Evolutionary conservation across 106 monocot genomes (phyloP).

Genomic region (Acorus calamus): DNA sequence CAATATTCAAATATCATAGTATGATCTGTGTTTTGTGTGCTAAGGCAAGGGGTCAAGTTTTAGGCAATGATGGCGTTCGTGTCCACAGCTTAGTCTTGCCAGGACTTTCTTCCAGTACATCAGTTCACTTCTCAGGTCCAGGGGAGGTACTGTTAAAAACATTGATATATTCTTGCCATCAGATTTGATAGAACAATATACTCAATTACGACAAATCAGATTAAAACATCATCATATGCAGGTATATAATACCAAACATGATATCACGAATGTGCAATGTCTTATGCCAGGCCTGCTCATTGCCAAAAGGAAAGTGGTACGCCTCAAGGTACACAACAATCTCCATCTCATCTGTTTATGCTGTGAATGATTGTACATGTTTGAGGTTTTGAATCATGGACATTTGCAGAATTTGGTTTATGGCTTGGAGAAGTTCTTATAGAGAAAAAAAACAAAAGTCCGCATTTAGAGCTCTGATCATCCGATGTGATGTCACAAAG

Average conservation of each 20-base stretch:
- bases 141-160: constrained; percentile 46
- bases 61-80: constrained; percentile 85
- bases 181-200: neutral
- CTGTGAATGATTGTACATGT: too few relatives aligned
- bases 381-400: too few relatives aligned
- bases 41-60: constrained; percentile 73
- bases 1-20: too few relatives aligned
- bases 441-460: neutral
- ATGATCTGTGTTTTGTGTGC: neutral
- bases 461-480: too few relatives aligned
- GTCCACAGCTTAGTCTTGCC: constrained; percentile 85
- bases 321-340: constrained; percentile 54
- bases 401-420: constrained; percentile 68
- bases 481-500: too few relatives aligned
- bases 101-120: constrained; percentile 64
- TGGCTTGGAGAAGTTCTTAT: constrained; percentile 94
- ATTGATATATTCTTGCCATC: neutral
- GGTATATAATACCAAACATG: constrained; percentile 69
- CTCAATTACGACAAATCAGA: too few relatives aligned
- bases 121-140: constrained; percentile 73
- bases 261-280: constrained; percentile 52
- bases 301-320: constrained; percentile 76
- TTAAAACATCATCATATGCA: constrained; percentile 10
- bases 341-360: too few relatives aligned
- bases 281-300: constrained; percentile 78